A percentile compares a stretch with the other conserved stretches of the same genome.
Evolutionary conservation across 768 basidiomycete species (phyloP).

Genomic region (Trametes punicea): DNA sequence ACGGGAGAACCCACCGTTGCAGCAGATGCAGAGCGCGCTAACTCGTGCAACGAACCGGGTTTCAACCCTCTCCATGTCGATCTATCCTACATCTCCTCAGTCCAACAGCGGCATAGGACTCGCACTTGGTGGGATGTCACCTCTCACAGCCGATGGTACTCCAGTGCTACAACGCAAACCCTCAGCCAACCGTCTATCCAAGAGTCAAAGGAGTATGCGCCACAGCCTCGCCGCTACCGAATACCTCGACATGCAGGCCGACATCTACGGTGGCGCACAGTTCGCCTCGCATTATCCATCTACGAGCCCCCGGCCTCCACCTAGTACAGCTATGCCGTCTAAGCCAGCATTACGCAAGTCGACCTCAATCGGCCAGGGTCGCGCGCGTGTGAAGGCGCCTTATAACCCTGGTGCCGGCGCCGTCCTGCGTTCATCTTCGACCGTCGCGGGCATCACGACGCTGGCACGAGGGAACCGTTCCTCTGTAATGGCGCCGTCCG

Average conservation of each 20-base stretch:
- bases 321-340: constrained; percentile 20
- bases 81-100: constrained; percentile 45
- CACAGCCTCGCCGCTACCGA: constrained; percentile 27
- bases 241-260: constrained; percentile 13
- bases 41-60: constrained; percentile 40
- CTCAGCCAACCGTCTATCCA: constrained; percentile 20
- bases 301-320: constrained; percentile 24
- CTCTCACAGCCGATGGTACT: constrained; percentile 25
- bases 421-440: constrained; percentile 52
- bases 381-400: constrained; percentile 65
- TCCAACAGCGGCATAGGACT: constrained; percentile 24
- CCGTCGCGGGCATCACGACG: constrained; percentile 25
- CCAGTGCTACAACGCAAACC: constrained; percentile 25
- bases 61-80: constrained; percentile 43
- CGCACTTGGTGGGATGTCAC: constrained; percentile 21
- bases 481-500: constrained; percentile 32
- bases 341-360: constrained; percentile 26
- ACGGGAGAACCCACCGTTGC: constrained; percentile 23
- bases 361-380: constrained; percentile 33
- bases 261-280: constrained; percentile 56
- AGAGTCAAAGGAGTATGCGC: constrained; percentile 23
- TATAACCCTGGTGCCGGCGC: constrained; percentile 46
- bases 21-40: constrained; percentile 40
- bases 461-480: constrained; percentile 24
- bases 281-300: constrained; percentile 38